Conservation (phyloP, 352 stramenopile species). For the Pythium folliculosum region DNA sequence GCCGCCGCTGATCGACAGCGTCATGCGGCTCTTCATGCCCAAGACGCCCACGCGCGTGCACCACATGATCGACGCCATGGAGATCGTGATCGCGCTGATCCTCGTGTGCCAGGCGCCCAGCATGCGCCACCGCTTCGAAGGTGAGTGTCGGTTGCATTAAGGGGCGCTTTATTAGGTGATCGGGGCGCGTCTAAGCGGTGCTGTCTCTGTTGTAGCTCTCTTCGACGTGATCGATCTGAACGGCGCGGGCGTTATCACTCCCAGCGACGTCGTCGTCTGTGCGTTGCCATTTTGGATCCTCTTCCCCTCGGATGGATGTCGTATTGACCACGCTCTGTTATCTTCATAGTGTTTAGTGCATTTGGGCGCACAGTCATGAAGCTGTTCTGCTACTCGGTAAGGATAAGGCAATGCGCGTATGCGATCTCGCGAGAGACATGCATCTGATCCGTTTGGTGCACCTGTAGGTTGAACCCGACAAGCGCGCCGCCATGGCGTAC, state of each 20-base stretch:
- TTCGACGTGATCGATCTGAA: conserved; percentile 62
- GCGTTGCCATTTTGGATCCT: conserved; percentile 5
- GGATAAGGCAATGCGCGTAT: not conserved
- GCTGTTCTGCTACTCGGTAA: conserved; percentile 52
- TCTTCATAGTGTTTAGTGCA: conserved; percentile 42
- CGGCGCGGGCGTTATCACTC: conserved; percentile 34
- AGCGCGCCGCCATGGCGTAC: conserved; percentile 43
- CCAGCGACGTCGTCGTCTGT: conserved; percentile 53
- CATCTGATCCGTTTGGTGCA: not conserved
- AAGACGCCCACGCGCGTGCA: conserved; percentile 56
- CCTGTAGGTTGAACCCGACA: conserved; percentile 37
- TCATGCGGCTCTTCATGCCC: conserved; percentile 56
- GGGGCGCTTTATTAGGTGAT: not conserved
- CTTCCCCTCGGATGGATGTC: not conserved
- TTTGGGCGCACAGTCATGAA: conserved; percentile 57
- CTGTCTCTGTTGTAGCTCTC: conserved; percentile 37
- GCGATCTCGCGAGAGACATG: not conserved
- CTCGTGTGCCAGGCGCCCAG: conserved; percentile 63
- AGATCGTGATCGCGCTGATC: conserved; percentile 60
- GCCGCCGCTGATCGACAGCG: conserved; percentile 42
- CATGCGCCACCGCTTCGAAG: conserved; percentile 63
- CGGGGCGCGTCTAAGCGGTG: not conserved
- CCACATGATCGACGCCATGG: conserved; percentile 73
- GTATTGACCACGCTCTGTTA: not conserved
- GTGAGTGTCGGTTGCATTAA: conserved; percentile 22